phyloP scores from a whole-genome alignment of 768 basidiomycete species.

The Pleurotus djamor region DNA sequence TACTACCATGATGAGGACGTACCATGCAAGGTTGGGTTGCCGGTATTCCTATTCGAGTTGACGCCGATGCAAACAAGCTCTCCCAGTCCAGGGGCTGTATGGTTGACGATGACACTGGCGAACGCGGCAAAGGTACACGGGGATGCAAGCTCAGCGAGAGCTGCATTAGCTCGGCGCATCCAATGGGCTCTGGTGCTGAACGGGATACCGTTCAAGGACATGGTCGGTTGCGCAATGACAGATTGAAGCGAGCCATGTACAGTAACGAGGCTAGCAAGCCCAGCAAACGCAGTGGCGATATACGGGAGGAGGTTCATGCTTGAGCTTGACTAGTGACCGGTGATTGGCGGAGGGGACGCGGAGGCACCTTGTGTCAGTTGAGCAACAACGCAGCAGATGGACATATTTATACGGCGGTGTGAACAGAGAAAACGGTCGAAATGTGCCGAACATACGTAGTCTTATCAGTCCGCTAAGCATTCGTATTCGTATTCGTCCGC shows the following conservation, averaged over 20 bases:
- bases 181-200: slow-evolving; percentile 14
- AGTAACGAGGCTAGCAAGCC: no score
- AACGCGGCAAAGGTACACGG: slow-evolving; percentile 15
- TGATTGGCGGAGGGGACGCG: no score
- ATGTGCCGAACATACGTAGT: no score
- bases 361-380: no score
- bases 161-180: slow-evolving; percentile 13
- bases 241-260: slow-evolving; percentile 1
- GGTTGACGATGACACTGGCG: slow-evolving; percentile 15
- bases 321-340: no score
- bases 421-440: no score
- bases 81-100: slow-evolving; percentile 10
- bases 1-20: neutral
- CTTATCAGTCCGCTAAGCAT: no score
- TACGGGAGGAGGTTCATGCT: no score
- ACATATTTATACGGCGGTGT: no score
- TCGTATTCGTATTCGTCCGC: no score
- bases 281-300: no score
- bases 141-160: slow-evolving; percentile 1
- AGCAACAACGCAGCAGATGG: no score
- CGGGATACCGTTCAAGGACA: slow-evolving; percentile 10
- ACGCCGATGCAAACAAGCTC: slow-evolving; percentile 13
- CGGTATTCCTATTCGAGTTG: slow-evolving; percentile 7
- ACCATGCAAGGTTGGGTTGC: slow-evolving; percentile 15
- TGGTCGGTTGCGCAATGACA: slow-evolving; percentile 1